phyloP scores from a whole-genome alignment of 768 basidiomycete genomes.

The Serendipita sp. region DNA sequence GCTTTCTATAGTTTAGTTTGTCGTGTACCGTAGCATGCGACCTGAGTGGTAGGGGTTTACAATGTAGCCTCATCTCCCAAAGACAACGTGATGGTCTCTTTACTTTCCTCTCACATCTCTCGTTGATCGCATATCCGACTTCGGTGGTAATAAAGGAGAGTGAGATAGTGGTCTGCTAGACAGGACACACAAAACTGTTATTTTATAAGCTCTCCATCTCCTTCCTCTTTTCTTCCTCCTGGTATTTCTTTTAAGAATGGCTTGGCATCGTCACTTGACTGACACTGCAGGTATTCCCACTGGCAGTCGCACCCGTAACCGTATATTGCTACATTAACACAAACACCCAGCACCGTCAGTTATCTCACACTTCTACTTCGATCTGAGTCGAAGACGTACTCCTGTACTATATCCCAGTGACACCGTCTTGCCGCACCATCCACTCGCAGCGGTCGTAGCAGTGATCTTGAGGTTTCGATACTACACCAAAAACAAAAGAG shows the following conservation, averaged over 20 bases:
- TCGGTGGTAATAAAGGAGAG: too few species aligned
- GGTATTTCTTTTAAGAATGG: background rate
- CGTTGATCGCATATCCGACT: too few species aligned
- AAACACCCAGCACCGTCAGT: background rate
- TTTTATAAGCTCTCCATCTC: too few species aligned
- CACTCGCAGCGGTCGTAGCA: background rate
- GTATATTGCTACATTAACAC: background rate
- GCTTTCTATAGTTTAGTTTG: too few species aligned
- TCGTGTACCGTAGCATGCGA: too few species aligned
- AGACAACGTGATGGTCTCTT: too few species aligned
- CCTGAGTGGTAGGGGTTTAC: too few species aligned
- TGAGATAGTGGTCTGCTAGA: too few species aligned
- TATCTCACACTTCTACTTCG: background rate
- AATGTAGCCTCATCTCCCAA: too few species aligned
- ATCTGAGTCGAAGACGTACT: background rate
- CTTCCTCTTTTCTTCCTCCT: too few species aligned
- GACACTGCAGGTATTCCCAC: background rate
- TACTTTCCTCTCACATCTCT: too few species aligned
- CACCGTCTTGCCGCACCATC: background rate
- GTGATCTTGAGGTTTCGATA: background rate
- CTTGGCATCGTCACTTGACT: slow-evolving; percentile 1
- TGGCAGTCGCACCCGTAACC: background rate
- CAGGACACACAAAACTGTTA: too few species aligned
- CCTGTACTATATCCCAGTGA: background rate
- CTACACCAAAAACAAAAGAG: background rate